Percentiles rank a stretch among this genome's conserved stretches.
Evolutionary conservation across 345 rosid genomes (phyloP).

Genomic region (Salix arbutifolia): DNA sequence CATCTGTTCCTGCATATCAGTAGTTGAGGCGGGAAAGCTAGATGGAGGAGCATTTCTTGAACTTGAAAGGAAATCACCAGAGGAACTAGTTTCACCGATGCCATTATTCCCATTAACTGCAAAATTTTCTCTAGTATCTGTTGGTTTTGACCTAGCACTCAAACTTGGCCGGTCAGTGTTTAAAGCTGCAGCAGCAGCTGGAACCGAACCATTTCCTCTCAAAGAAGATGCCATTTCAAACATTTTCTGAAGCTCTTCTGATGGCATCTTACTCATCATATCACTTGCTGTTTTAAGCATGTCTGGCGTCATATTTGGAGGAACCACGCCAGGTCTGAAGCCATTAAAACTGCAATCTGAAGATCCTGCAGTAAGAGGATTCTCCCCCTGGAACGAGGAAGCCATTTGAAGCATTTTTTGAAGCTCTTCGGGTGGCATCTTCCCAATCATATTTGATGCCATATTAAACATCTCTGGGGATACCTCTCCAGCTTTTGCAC

Average conservation of each 20-base stretch:
- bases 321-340: constrained; percentile 37
- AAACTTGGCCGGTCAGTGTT: constrained; percentile 19
- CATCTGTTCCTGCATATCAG: constrained; percentile 83
- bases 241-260: constrained; percentile 80
- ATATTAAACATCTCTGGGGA: constrained; percentile 78
- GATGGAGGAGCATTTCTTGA: constrained; percentile 42
- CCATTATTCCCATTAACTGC: constrained; percentile 29
- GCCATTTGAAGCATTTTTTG: constrained; percentile 79
- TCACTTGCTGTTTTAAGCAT: constrained; percentile 80
- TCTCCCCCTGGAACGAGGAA: constrained; percentile 61
- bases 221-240: constrained; percentile 74
- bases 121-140: constrained; percentile 28
- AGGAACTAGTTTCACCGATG: constrained; percentile 50
- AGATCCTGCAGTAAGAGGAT: constrained; percentile 34
- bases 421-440: constrained; percentile 89
- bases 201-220: constrained; percentile 35
- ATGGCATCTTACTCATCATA: constrained; percentile 74
- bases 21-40: constrained; percentile 51
- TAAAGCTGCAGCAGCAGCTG: constrained; percentile 30
- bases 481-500: constrained; percentile 68
- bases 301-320: constrained; percentile 63
- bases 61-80: constrained; percentile 35
- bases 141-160: constrained; percentile 19
- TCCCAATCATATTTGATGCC: constrained; percentile 79
- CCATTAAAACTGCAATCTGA: constrained; percentile 30